Conservation (phyloP, 2,329 filamentous ascomycete species). For the Stagonosporopsis rhizophila region DNA sequence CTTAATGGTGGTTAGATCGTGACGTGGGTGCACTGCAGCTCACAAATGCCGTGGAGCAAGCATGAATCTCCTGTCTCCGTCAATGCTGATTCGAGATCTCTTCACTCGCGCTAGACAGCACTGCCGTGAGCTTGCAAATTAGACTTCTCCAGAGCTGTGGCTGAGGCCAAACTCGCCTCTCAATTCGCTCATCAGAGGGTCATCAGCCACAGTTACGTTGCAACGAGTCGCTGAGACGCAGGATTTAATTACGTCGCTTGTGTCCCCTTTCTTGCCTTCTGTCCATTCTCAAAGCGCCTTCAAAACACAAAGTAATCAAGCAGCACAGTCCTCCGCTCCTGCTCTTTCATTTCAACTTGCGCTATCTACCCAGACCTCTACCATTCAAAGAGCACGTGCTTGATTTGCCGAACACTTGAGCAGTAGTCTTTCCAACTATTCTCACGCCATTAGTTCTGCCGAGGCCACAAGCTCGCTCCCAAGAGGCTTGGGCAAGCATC, state of each 20-base stretch:
- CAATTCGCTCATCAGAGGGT: slow-evolving; percentile 10
- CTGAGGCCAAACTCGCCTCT: slow-evolving; percentile 2
- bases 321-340: slow-evolving; percentile 4
- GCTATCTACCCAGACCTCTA: slow-evolving; percentile 6
- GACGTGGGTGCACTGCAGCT: slow-evolving; percentile 30
- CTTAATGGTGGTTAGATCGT: slow-evolving; percentile 24
- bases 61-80: not conserved
- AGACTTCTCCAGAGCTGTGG: slow-evolving; percentile 11
- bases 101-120: slow-evolving; percentile 12
- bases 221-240: slow-evolving; percentile 6
- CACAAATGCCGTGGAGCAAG: slow-evolving; percentile 5
- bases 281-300: slow-evolving; percentile 6
- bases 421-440: slow-evolving; percentile 15
- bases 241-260: slow-evolving; percentile 20
- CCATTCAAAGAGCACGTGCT: slow-evolving; percentile 18
- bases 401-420: slow-evolving; percentile 20
- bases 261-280: slow-evolving; percentile 17
- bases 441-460: slow-evolving; percentile 18
- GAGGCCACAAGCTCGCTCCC: slow-evolving; percentile 3
- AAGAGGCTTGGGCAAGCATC: slow-evolving; percentile 4
- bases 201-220: slow-evolving; percentile 17
- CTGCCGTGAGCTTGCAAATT: slow-evolving; percentile 7
- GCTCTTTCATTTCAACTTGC: slow-evolving; percentile 9
- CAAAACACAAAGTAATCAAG: slow-evolving; percentile 9
- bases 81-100: slow-evolving; percentile 17